A percentile compares a stretch with the other conserved stretches of the same genome.
phyloP scores from a whole-genome alignment of 768 basidiomycete species.

The Pulveroboletus sp. region DNA sequence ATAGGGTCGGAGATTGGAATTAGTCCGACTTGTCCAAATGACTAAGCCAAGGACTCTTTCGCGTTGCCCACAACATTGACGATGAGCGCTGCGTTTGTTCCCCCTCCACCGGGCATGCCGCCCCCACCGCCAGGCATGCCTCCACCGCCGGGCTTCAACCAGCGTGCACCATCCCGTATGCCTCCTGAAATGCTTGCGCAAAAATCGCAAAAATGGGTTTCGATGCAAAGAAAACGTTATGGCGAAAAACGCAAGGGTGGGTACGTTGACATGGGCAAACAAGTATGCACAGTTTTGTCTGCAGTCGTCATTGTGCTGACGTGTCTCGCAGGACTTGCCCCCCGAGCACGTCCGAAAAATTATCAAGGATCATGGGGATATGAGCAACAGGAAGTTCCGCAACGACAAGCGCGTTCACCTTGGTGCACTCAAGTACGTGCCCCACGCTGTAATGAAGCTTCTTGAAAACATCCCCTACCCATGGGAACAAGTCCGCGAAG shows the following conservation, averaged over 20 bases:
- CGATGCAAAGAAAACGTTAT: constrained; percentile 89
- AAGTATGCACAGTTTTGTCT: constrained; percentile 47
- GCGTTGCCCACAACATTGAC: constrained; percentile 29
- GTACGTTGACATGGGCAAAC: constrained; percentile 89
- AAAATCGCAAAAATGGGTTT: constrained; percentile 95
- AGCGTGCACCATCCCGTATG: constrained; percentile 41
- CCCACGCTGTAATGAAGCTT: constrained; percentile 98
- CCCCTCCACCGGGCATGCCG: constrained; percentile 42
- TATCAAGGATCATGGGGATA: constrained; percentile 98
- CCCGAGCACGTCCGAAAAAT: constrained; percentile 99
- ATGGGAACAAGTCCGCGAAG: constrained; percentile 99
- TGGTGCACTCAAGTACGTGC: constrained; percentile 96
- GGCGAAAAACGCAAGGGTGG: constrained; percentile 89
- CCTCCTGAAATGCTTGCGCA: constrained; percentile 72
- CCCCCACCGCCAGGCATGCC: constrained; percentile 42
- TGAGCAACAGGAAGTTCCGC: constrained; percentile 98
- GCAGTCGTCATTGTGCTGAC: not conserved
- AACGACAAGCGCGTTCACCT: constrained; percentile 99
- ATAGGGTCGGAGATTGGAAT: constrained; percentile 18
- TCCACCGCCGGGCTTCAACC: constrained; percentile 30
- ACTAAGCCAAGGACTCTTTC: constrained; percentile 23
- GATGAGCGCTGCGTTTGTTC: constrained; percentile 31
- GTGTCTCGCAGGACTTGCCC: constrained; percentile 69
- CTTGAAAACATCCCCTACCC: constrained; percentile 97
- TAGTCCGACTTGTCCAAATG: too few relatives aligned